These are phyloP conservation scores for Annulohypoxylon nitens DNA, from an alignment of 495 filamentous ascomycete species.

Conservation along the genomic window DNA sequence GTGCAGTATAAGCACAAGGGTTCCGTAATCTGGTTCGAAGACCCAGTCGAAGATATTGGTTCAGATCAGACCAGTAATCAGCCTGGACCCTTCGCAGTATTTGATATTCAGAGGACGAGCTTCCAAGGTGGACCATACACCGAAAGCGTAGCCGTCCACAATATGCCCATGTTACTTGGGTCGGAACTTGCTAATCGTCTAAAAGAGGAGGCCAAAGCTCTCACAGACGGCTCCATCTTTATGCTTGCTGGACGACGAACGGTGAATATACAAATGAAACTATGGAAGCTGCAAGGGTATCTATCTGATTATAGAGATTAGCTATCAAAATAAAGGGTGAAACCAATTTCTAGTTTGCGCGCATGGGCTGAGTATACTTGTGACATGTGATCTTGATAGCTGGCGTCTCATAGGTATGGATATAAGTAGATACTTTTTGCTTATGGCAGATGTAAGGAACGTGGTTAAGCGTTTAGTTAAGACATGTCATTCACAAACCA, in stretches of 20 bases:
- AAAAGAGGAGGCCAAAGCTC: constrained; percentile 43
- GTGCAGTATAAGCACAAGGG: constrained; percentile 52
- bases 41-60: constrained; percentile 19
- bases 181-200: constrained; percentile 52
- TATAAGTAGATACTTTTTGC: no score
- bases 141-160: constrained; percentile 56
- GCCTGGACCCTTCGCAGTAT: constrained; percentile 49
- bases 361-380: no score
- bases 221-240: constrained; percentile 55
- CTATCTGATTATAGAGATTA: constrained; percentile 50
- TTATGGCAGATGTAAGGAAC: background rate
- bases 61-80: background rate
- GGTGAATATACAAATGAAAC: constrained; percentile 63
- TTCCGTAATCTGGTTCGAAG: constrained; percentile 55
- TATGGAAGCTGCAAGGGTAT: constrained; percentile 80
- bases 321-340: background rate
- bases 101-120: constrained; percentile 41
- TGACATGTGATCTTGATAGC: no score
- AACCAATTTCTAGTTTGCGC: background rate
- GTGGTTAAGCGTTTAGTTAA: background rate
- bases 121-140: constrained; percentile 38
- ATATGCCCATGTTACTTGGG: constrained; percentile 58
- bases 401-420: no score
- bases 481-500: background rate
- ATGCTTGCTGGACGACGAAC: constrained; percentile 61